These are phyloP conservation scores for Medicago lupulina DNA, from an alignment of 306 rosid species.

Conservation along the genomic window DNA sequence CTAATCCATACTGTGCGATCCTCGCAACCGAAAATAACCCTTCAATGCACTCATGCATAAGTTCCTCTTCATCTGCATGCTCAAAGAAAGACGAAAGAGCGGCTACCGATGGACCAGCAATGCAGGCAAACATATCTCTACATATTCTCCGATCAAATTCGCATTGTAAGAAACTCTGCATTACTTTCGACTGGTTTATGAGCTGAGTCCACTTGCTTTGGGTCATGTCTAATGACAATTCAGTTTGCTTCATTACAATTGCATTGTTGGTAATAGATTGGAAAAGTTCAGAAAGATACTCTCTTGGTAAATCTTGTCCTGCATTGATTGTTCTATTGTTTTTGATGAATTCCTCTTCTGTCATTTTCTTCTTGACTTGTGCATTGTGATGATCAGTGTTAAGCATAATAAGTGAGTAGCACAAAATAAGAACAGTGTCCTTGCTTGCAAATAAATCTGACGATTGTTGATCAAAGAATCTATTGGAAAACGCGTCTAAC, in stretches of 20 bases:
- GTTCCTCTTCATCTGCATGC: constrained; percentile 83
- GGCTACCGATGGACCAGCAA: constrained; percentile 89
- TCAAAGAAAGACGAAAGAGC: constrained; percentile 85
- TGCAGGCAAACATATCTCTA: constrained; percentile 92
- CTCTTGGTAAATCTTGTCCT: constrained; percentile 92
- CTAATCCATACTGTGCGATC: constrained; percentile 81
- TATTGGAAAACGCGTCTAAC: constrained; percentile 78
- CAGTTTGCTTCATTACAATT: constrained; percentile 58
- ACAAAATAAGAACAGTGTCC: constrained; percentile 79
- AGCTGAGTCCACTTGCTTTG: constrained; percentile 89
- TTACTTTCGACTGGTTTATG: constrained; percentile 64
- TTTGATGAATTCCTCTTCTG: constrained; percentile 87
- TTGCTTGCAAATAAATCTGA: constrained; percentile 72
- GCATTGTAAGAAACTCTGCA: constrained; percentile 49
- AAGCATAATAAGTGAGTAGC: constrained; percentile 92
- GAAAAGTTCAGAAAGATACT: constrained; percentile 81
- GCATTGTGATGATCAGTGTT: constrained; percentile 97
- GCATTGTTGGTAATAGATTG: constrained; percentile 71
- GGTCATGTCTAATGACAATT: constrained; percentile 63
- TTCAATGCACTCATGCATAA: constrained; percentile 91
- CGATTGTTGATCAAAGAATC: constrained; percentile 70
- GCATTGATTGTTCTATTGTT: constrained; percentile 89
- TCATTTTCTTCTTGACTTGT: constrained; percentile 96
- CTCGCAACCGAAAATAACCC: constrained; percentile 82
- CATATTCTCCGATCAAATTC: constrained; percentile 67